Conservation (phyloP, 2,329 filamentous ascomycete genomes). For the Arthrobotrys entomopaga region DNA sequence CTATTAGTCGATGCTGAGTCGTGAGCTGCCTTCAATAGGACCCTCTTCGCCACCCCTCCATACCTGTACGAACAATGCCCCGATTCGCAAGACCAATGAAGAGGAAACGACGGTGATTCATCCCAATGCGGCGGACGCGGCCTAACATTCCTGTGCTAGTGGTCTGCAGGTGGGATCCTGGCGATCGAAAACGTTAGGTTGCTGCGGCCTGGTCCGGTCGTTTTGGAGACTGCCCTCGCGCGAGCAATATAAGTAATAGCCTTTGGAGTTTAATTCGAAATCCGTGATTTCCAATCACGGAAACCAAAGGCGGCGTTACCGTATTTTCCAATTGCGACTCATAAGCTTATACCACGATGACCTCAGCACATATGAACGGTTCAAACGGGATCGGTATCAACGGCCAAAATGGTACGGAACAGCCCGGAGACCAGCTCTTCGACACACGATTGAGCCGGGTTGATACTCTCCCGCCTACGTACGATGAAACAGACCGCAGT, state of each 20-base stretch:
- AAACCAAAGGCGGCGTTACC: too few relatives aligned
- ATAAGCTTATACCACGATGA: neutral
- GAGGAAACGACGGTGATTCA: slow-evolving; percentile 28
- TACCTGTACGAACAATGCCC: neutral
- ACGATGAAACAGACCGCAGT: slow-evolving; percentile 27
- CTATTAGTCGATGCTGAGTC: slow-evolving; percentile 26
- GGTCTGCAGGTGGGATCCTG: slow-evolving; percentile 13
- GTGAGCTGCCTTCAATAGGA: slow-evolving; percentile 20
- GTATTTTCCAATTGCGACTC: too few relatives aligned
- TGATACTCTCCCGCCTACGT: slow-evolving; percentile 41
- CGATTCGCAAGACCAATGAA: neutral
- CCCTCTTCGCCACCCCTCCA: slow-evolving; percentile 6
- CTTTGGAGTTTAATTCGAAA: neutral
- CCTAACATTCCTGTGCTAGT: slow-evolving; percentile 1
- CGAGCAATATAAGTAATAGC: neutral
- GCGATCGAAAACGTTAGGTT: slow-evolving; percentile 32
- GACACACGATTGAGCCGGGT: slow-evolving; percentile 8
- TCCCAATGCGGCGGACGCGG: slow-evolving; percentile 22
- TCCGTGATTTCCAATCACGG: neutral
- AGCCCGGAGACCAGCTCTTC: neutral
- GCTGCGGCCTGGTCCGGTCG: neutral
- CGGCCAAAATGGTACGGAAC: neutral
- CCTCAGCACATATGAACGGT: neutral
- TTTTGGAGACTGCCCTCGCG: neutral
- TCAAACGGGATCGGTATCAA: slow-evolving; percentile 15